Evolutionary conservation across 805 yeast genomes (phyloP).

Genomic region (Candida ficus): DNA sequence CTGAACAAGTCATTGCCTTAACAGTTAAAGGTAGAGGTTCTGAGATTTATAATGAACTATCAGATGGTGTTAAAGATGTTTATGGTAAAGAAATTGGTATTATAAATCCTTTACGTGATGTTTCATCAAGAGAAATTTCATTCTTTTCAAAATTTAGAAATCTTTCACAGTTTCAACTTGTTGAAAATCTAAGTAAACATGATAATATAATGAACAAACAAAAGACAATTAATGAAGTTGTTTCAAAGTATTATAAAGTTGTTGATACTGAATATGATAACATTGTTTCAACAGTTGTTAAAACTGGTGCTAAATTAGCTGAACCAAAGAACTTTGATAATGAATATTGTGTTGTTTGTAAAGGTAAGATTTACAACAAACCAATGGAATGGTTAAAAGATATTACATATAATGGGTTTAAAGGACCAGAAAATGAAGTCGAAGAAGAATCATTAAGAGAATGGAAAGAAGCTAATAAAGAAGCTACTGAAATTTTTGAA

Average conservation of each 20-base stretch:
- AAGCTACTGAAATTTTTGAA: slow-evolving; percentile 13
- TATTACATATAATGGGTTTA: slow-evolving; percentile 59
- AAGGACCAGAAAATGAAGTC: slow-evolving; percentile 38
- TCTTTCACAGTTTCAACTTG: slow-evolving; percentile 16
- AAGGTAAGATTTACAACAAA: slow-evolving; percentile 44
- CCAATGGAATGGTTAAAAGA: slow-evolving; percentile 63
- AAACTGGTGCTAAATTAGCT: slow-evolving; percentile 75
- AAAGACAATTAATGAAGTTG: slow-evolving; percentile 78
- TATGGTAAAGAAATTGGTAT: slow-evolving; percentile 35
- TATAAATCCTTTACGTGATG: slow-evolving; percentile 71
- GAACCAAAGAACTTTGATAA: slow-evolving; percentile 34
- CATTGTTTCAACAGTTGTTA: slow-evolving; percentile 86
- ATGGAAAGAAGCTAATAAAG: slow-evolving; percentile 28
- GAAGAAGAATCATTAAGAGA: slow-evolving; percentile 33
- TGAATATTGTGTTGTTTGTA: slow-evolving; percentile 52
- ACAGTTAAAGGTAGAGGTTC: slow-evolving; percentile 87
- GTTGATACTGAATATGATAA: slow-evolving; percentile 81
- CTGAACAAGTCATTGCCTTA: slow-evolving; percentile 71
- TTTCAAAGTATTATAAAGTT: slow-evolving; percentile 62
- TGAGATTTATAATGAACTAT: slow-evolving; percentile 46
- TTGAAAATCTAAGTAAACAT: slow-evolving; percentile 12
- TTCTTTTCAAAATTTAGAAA: slow-evolving; percentile 42
- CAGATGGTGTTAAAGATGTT: slow-evolving; percentile 35
- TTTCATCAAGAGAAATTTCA: slow-evolving; percentile 61
- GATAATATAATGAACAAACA: slow-evolving; percentile 49